Base-by-base conservation (phyloP, 139 green algal genomes). In the Tetradesmus obliquus region DNA sequence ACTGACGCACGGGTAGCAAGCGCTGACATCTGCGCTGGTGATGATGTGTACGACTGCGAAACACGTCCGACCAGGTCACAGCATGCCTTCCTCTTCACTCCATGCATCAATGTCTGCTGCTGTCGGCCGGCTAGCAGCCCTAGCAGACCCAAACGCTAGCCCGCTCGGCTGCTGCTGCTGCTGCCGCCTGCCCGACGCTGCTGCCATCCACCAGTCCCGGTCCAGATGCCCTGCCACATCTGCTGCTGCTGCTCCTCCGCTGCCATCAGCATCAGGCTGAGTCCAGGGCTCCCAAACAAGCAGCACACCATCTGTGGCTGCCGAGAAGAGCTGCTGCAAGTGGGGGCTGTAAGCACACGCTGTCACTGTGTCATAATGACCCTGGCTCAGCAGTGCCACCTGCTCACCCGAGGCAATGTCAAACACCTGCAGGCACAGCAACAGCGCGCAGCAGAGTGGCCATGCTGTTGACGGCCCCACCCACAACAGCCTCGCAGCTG, bases 251-350 rank as follows among this genome's bases (percentile, higher is more conserved):
- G 53, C 32, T 10, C 24, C 12, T 60, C 5, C 51, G 22, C 15
- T n/a, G 45, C 7, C n/a, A 9, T 51, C 53, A 22, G 82, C 3
- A 17, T 72, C 55, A 22, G 82, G 82, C n/a, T 84, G 81, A 7
- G 6, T 53, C 71, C 71, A 84, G 10, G 96, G 93, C 57, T 79
- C 88, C 96, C 96, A 98, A n/a, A 95, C 94, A 10, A 97, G 79
- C 0, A 99, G 89, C 54, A 92, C 90, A 5, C 91, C 85, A 69
- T 99, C 97, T 20, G 94, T 94, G 8, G 82, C 86, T 2, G 95
- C 97, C 24, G 82, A 97, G 89, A 97, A 98, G 79, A 99, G 91
- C 91, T 99, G 95, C 22, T 96, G 91, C n/a, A 57, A 22, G 15
- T 66, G 1, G 1, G 88, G 83, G 51, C 92, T 95, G 66, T 91